Conservation (phyloP, 495 filamentous ascomycete species). For the Penicillium psychrofluorescens region DNA sequence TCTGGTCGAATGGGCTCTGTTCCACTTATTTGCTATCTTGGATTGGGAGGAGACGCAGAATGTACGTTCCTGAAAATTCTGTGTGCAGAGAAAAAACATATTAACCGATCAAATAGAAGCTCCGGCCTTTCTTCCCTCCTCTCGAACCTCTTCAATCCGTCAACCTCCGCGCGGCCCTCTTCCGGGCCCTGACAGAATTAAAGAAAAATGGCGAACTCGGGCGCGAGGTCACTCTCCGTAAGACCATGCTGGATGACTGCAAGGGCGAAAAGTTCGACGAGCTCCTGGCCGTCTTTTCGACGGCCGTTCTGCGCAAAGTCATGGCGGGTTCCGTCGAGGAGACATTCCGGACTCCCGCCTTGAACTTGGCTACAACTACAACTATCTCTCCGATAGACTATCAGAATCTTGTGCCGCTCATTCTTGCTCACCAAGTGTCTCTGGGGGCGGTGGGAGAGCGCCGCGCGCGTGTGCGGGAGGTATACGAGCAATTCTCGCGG, state of each 20-base stretch:
- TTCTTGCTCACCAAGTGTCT: constrained; percentile 64
- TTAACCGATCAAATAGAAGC: constrained; percentile 48
- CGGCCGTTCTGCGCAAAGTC: constrained; percentile 65
- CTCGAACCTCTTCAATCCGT: constrained; percentile 79
- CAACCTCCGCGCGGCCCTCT: constrained; percentile 81
- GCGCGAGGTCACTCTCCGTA: constrained; percentile 68
- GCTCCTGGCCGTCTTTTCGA: constrained; percentile 70
- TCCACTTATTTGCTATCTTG: constrained; percentile 74
- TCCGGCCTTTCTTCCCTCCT: constrained; percentile 83
- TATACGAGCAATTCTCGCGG: constrained; percentile 53
- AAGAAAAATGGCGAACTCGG: constrained; percentile 82
- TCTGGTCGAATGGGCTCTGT: constrained; percentile 77
- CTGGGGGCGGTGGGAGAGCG: constrained; percentile 43
- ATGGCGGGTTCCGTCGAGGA: constrained; percentile 35
- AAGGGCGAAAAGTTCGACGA: constrained; percentile 77
- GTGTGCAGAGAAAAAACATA: neutral
- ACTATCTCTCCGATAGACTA: constrained; percentile 53
- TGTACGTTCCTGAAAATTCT: constrained; percentile 33
- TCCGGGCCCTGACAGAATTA: constrained; percentile 65
- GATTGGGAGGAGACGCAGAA: constrained; percentile 64
- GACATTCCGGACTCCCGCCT: constrained; percentile 35
- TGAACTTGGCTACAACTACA: constrained; percentile 55
- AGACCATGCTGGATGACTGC: constrained; percentile 90
- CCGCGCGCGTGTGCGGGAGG: constrained; percentile 29
- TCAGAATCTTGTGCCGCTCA: constrained; percentile 53